phyloP scores from a whole-genome alignment of 805 yeast genomes.

The Nakazawaea ambrosiae region DNA sequence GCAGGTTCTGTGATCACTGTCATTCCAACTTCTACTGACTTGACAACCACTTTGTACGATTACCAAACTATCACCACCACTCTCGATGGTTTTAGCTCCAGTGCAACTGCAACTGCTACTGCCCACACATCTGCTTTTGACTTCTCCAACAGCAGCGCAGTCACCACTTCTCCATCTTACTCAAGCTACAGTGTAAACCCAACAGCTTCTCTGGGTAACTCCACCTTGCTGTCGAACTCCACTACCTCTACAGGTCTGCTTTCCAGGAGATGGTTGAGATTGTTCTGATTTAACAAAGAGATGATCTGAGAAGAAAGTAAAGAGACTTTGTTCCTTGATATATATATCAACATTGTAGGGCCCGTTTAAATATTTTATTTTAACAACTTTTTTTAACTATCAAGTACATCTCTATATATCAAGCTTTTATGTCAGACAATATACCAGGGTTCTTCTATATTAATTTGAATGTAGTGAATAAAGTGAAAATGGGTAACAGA shows the following conservation, averaged over 20 bases:
- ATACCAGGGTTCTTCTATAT: no score
- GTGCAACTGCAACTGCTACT: background rate
- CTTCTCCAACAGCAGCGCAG: slow-evolving; percentile 8
- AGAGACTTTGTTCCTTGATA: no score
- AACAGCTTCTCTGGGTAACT: no score
- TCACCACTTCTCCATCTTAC: background rate
- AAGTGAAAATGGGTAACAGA: no score
- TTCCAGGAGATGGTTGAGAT: background rate
- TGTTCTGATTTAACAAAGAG: background rate
- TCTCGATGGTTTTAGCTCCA: background rate
- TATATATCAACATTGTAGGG: no score
- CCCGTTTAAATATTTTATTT: no score
- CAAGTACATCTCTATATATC: no score
- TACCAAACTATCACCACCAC: slow-evolving; percentile 14
- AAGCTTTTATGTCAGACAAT: no score
- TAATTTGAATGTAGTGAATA: no score
- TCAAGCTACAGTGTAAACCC: background rate
- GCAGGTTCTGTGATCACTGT: slow-evolving; percentile 22
- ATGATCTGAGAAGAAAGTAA: no score
- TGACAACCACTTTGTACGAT: slow-evolving; percentile 19
- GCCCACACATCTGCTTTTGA: slow-evolving; percentile 6
- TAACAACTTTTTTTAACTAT: no score
- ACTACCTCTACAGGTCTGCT: background rate
- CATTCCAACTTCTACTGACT: slow-evolving; percentile 22
- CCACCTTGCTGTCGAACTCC: background rate